Evolutionary conservation across 78 protist genomes (phyloP), one percentile per base, ranked within the genome.

Genomic region (slime mould (Dictyostelium discoideum)): DNA sequence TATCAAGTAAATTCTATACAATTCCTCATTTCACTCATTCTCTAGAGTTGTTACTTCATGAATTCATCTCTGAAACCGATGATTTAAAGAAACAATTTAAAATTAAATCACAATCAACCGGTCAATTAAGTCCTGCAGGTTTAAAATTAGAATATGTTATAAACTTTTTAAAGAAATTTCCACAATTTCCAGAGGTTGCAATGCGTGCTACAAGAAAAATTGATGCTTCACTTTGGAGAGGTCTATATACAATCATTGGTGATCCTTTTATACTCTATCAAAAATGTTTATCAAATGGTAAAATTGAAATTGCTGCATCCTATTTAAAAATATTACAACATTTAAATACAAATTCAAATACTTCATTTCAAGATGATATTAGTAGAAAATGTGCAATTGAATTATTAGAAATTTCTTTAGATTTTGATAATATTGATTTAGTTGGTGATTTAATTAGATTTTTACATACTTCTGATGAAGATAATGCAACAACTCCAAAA

Each of bases 11-110:
- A 22, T 95, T 90, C 39, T 77, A 81, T 26, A 90, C 94, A 14
- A 89, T 95, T 11, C 97, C 97, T 1, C 97, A 95, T 40, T 95
- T 95, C 77, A 89, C 97, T n/a, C 97, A 95, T 46, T 88, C 94
- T 16, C 57, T 95, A 22, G 97, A 95, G 32, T 46, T 95, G 20
- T 26, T 95, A 10, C 72, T 95, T 18, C 94, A 95, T 46, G 97
- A 95, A 65, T 73, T 88, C 3, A 63, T 67, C 4, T 90, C 95
- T 3, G 81, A 74, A 37, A 74, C 81, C 0, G 92, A 86, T 32
- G 24, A 76, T 48, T 60, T 73, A 67, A 46, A 57, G 3, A 86
- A 65, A 22, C 82, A 63, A 40, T 24, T 32, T 3, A 79, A 84
- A 60, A 11, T 16, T 16, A 73, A 73, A 14, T 32, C 39, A 22